Evolutionary conservation across 164 flowering plant genomes (phyloP).

Genomic region (Malania oleifera): DNA sequence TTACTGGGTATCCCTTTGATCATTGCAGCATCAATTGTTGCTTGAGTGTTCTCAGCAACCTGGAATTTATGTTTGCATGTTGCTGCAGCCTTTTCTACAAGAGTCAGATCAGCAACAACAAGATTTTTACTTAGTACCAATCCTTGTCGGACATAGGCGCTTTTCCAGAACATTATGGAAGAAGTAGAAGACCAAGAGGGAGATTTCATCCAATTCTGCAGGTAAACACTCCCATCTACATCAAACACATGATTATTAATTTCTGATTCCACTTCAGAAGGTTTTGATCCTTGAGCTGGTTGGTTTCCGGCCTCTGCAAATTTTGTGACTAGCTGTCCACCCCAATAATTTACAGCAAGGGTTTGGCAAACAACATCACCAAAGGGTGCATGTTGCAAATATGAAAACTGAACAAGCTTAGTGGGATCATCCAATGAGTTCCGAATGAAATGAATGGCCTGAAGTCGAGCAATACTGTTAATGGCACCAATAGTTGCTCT

Average conservation of each 20-base stretch:
- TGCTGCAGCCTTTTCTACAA: constrained; percentile 65
- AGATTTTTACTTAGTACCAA: constrained; percentile 68
- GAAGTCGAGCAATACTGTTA: constrained; percentile 73
- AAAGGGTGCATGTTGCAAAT: constrained; percentile 63
- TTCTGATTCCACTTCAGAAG: constrained; percentile 31
- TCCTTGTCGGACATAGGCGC: constrained; percentile 44
- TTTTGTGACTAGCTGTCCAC: constrained; percentile 62
- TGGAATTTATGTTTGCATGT: constrained; percentile 53
- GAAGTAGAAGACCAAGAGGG: constrained; percentile 72
- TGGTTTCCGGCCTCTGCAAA: constrained; percentile 22
- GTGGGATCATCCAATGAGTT: constrained; percentile 76
- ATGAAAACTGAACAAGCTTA: constrained; percentile 80
- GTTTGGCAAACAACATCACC: constrained; percentile 82
- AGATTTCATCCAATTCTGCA: constrained; percentile 82
- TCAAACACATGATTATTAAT: constrained; percentile 48
- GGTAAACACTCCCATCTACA: constrained; percentile 89
- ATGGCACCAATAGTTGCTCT: constrained; percentile 53
- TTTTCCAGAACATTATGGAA: constrained; percentile 77
- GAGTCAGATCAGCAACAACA: constrained; percentile 60
- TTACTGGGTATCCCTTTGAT: constrained; percentile 92
- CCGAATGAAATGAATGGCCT: constrained; percentile 73
- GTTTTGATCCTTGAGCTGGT: constrained; percentile 15
- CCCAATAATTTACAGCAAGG: constrained; percentile 84
- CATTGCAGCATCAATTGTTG: constrained; percentile 95
- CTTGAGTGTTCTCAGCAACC: constrained; percentile 79